These are phyloP conservation scores for Adiantum capillusveneris DNA, from an alignment of 75 land plant species.

Conservation along the genomic window DNA sequence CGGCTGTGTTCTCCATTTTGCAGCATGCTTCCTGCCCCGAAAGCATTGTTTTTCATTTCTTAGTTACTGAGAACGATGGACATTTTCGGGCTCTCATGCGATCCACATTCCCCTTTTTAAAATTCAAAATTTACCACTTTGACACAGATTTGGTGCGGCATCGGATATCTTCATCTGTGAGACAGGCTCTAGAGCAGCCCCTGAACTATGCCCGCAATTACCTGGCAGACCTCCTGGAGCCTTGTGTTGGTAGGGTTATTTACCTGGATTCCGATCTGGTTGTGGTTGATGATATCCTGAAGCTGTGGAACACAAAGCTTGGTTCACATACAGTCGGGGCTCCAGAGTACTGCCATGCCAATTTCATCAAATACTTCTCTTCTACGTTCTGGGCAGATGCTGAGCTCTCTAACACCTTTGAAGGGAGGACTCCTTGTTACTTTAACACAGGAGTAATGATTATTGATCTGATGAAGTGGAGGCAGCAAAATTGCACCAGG, in stretches of 20 bases:
- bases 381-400: slow-evolving; percentile 39
- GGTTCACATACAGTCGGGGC: slow-evolving; percentile 36
- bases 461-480: slow-evolving; percentile 31
- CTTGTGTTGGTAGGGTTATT: slow-evolving; percentile 40
- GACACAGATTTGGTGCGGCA: slow-evolving; percentile 16
- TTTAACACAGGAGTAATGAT: slow-evolving; percentile 48
- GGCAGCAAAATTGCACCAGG: slow-evolving; percentile 17
- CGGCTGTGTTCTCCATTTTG: slow-evolving; percentile 60
- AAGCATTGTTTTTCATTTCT: slow-evolving; percentile 28
- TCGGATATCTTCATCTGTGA: slow-evolving; percentile 22
- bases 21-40: slow-evolving; percentile 66
- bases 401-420: slow-evolving; percentile 18
- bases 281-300: slow-evolving; percentile 44
- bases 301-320: slow-evolving; percentile 48
- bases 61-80: slow-evolving; percentile 17
- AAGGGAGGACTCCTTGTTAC: slow-evolving; percentile 34
- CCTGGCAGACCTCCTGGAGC: slow-evolving; percentile 20
- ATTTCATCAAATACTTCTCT: slow-evolving; percentile 43
- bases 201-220: slow-evolving; percentile 36
- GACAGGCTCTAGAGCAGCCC: slow-evolving; percentile 26
- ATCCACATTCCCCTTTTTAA: slow-evolving; percentile 23
- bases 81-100: slow-evolving; percentile 14
- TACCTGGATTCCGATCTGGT: slow-evolving; percentile 54
- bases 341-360: slow-evolving; percentile 38
- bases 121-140: slow-evolving; percentile 28